phyloP scores from a whole-genome alignment of 371 early-diverging fungal species.

The Rhizopus sp. region DNA sequence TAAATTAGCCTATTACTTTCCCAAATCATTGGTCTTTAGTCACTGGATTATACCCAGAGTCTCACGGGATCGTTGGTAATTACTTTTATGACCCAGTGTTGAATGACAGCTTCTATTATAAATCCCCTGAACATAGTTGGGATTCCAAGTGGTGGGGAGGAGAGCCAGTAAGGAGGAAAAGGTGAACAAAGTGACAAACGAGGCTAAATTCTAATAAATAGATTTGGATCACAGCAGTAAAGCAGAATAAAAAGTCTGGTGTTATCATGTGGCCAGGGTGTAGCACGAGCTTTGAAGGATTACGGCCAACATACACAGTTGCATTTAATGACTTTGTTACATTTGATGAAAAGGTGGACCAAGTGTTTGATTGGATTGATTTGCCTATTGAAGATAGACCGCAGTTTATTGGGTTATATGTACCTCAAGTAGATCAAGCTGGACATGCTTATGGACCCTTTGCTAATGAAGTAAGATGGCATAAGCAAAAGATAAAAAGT shows the following conservation, averaged over 20 bases:
- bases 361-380: conserved; percentile 80
- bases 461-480: conserved; percentile 47
- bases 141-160: conserved; percentile 89
- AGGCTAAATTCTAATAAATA: conserved; percentile 18
- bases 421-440: conserved; percentile 78
- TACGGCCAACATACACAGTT: conserved; percentile 68
- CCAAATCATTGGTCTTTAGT: conserved; percentile 94
- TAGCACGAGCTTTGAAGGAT: conserved; percentile 47
- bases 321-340: conserved; percentile 54
- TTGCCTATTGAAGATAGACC: conserved; percentile 72
- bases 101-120: conserved; percentile 84
- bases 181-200: background rate
- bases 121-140: conserved; percentile 60
- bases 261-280: conserved; percentile 93
- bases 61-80: conserved; percentile 93
- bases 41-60: conserved; percentile 90
- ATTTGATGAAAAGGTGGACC: conserved; percentile 62
- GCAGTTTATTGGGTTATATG: conserved; percentile 75
- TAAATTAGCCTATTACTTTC: conserved; percentile 74
- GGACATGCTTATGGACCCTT: conserved; percentile 87
- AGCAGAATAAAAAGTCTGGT: conserved; percentile 67
- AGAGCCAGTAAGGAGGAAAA: conserved; percentile 69
- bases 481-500: background rate
- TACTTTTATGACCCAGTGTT: conserved; percentile 77
- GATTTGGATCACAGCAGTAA: conserved; percentile 91